phyloP scores from a whole-genome alignment of 768 basidiomycete species.

The Leucosporidium creatinivorum region DNA sequence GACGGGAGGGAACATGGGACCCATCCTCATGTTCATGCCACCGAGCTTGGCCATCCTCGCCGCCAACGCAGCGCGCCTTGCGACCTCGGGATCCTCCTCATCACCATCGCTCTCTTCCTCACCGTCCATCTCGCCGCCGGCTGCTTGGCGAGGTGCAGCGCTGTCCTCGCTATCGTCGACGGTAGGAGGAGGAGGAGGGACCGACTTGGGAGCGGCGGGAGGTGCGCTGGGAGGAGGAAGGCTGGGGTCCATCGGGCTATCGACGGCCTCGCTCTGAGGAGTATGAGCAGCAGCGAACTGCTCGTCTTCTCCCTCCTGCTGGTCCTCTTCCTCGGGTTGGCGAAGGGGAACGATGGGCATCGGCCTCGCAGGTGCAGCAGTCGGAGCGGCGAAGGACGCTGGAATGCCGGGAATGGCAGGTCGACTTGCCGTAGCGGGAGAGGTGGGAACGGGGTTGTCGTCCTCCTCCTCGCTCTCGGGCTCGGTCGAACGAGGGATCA shows the following conservation, averaged over 20 bases:
- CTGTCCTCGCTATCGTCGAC: background rate
- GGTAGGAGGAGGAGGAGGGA: background rate
- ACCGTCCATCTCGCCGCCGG: background rate
- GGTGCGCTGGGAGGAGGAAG: background rate
- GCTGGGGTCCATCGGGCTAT: too few species aligned
- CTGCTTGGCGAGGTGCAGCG: background rate
- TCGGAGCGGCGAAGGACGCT: background rate
- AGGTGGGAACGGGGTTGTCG: background rate
- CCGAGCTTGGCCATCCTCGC: constrained; percentile 33
- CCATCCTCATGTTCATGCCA: constrained; percentile 23
- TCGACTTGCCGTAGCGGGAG: background rate
- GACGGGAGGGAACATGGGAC: constrained; percentile 19
- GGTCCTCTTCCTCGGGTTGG: constrained; percentile 2
- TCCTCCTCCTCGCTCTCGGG: background rate
- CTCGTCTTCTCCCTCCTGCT: background rate
- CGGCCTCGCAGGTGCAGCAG: background rate
- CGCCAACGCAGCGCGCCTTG: constrained; percentile 17
- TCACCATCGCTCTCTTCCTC: background rate
- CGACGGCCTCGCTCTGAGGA: background rate
- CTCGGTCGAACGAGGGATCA: background rate
- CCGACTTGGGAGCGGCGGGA: too few species aligned
- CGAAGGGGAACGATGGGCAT: background rate
- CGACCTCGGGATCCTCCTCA: constrained; percentile 31
- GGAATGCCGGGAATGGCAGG: background rate
- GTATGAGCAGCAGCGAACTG: background rate